These are phyloP conservation scores for Basipetospora chlamydospora DNA, from an alignment of 2,329 filamentous ascomycete species.

Conservation along the genomic window DNA sequence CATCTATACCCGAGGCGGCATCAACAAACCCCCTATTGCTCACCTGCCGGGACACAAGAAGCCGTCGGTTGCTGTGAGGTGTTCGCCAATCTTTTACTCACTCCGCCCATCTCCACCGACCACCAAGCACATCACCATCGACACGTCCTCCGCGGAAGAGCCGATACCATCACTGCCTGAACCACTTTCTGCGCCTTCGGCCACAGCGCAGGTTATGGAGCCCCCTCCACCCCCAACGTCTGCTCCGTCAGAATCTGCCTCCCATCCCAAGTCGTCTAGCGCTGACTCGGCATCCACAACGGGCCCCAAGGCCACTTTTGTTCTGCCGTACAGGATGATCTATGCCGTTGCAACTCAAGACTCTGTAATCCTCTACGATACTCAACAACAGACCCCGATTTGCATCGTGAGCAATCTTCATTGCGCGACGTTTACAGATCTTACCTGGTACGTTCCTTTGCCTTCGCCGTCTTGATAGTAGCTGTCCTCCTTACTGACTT, in stretches of 20 bases:
- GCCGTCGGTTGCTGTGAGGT: slow-evolving; percentile 88
- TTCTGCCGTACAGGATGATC: slow-evolving; percentile 80
- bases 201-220: slow-evolving; percentile 57
- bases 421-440: slow-evolving; percentile 91
- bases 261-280: slow-evolving; percentile 17
- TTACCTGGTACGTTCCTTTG: slow-evolving; percentile 61
- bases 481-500: slow-evolving; percentile 13
- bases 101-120: slow-evolving; percentile 51
- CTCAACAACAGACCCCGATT: slow-evolving; percentile 85
- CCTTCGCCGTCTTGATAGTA: background rate
- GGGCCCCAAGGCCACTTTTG: slow-evolving; percentile 58
- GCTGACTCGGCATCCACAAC: slow-evolving; percentile 30
- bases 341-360: slow-evolving; percentile 97
- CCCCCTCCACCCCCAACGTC: slow-evolving; percentile 55
- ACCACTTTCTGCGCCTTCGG: slow-evolving; percentile 51
- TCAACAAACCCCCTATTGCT: slow-evolving; percentile 91
- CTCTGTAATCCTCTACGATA: slow-evolving; percentile 88
- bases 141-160: slow-evolving; percentile 79
- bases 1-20: slow-evolving; percentile 88
- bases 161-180: slow-evolving; percentile 74
- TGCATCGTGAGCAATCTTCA: slow-evolving; percentile 95
- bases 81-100: slow-evolving; percentile 80
- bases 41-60: slow-evolving; percentile 97
- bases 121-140: slow-evolving; percentile 85
- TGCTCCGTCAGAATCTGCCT: slow-evolving; percentile 29